Conservation (phyloP, 768 basidiomycete genomes). For the Lentinula guzmanii region DNA sequence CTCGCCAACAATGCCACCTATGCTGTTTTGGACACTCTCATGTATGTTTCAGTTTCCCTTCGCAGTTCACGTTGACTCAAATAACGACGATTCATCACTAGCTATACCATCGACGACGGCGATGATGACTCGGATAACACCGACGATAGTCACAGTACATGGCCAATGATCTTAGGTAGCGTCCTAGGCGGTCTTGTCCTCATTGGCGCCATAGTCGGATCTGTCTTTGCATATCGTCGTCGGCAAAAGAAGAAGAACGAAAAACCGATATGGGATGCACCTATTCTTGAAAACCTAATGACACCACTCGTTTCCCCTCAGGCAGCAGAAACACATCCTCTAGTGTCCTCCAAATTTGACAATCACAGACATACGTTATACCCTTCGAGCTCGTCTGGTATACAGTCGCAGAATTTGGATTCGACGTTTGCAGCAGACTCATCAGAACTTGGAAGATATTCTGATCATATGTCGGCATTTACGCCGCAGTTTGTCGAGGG, state of each 20-base stretch:
- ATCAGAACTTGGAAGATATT: background rate
- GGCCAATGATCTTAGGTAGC: background rate
- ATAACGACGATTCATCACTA: background rate
- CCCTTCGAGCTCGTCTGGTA: background rate
- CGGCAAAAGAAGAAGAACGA: background rate
- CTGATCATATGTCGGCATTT: background rate
- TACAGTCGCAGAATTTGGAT: background rate
- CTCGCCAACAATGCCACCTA: background rate
- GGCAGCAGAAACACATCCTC: background rate
- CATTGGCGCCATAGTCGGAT: background rate
- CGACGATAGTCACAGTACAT: background rate
- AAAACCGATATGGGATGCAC: slow-evolving; percentile 1
- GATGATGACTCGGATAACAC: background rate
- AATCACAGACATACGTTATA: too few relatives aligned
- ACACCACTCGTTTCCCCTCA: background rate
- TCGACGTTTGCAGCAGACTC: background rate
- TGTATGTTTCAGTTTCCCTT: background rate
- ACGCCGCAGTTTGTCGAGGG: background rate
- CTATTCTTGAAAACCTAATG: background rate
- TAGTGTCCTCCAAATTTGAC: background rate
- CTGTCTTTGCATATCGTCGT: background rate
- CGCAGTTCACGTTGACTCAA: too few relatives aligned
- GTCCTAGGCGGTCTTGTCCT: background rate
- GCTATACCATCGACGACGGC: slow-evolving; percentile 1
- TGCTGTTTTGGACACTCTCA: background rate